Evolutionary conservation across 2,329 filamentous ascomycete genomes (phyloP).

Genomic region (Alternaria gaisen): DNA sequence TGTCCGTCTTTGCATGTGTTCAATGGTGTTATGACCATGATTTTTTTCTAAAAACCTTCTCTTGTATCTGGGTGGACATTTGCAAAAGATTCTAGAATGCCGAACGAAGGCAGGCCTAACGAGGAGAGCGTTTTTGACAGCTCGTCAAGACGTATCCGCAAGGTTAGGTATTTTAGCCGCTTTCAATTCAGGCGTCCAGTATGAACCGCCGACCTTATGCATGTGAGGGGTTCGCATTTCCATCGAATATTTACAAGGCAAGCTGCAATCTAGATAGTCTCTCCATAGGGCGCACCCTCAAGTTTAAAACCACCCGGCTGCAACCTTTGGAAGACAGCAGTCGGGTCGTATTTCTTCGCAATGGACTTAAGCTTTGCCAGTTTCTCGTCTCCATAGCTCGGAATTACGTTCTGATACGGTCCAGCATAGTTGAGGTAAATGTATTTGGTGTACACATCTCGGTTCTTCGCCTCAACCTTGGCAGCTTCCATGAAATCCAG

Average conservation of each 20-base stretch:
- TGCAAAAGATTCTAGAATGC: not conserved
- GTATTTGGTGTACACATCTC: constrained; percentile 34
- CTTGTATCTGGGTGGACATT: not conserved
- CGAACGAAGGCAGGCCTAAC: not conserved
- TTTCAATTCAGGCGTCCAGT: not conserved
- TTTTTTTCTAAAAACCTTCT: not conserved
- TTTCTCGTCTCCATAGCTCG: constrained; percentile 54
- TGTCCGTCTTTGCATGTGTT: not conserved
- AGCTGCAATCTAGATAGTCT: not conserved
- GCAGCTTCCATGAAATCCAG: constrained; percentile 21
- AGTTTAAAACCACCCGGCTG: constrained; percentile 34
- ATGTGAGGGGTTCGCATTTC: not conserved
- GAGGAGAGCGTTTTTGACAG: not conserved
- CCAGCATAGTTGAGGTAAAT: constrained; percentile 60
- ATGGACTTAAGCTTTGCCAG: constrained; percentile 29
- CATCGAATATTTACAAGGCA: not conserved
- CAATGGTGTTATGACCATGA: not conserved
- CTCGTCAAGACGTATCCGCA: not conserved
- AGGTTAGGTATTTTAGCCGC: not conserved
- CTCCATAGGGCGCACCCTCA: constrained; percentile 24
- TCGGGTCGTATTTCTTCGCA: constrained; percentile 33
- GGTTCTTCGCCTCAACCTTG: constrained; percentile 22
- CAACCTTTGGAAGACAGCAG: constrained; percentile 31
- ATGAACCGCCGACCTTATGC: not conserved
- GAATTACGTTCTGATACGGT: constrained; percentile 54